Evolutionary conservation across 23 red algal genomes (phyloP).

Genomic region (Gracilaria domingensis): DNA sequence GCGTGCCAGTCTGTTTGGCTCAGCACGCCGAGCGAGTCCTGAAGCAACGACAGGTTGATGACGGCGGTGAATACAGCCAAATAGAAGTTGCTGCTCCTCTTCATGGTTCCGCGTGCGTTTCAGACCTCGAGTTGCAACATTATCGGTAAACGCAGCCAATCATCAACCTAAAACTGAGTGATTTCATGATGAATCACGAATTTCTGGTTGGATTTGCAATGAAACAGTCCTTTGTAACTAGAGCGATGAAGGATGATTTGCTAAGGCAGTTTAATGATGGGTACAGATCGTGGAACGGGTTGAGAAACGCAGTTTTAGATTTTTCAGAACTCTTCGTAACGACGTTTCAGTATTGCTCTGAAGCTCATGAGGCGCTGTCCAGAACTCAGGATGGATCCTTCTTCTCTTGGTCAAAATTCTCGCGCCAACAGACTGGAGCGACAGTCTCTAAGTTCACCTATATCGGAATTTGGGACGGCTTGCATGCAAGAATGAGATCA

Average conservation of each 20-base stretch:
- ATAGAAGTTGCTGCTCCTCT: too few species aligned
- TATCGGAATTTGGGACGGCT: slow-evolving; percentile 1
- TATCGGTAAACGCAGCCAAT: too few species aligned
- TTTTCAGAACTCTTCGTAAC: neutral
- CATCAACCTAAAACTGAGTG: too few species aligned
- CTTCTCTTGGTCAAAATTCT: neutral
- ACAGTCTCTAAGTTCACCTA: neutral
- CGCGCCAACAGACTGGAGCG: neutral
- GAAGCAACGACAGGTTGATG: slow-evolving; percentile 49
- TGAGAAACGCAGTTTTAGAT: neutral
- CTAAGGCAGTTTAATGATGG: too few species aligned
- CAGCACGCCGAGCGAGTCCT: slow-evolving; percentile 52
- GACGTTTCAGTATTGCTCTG: neutral
- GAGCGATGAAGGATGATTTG: too few species aligned
- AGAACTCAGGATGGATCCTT: neutral
- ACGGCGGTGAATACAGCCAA: too few species aligned
- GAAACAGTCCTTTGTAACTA: too few species aligned
- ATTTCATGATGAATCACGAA: too few species aligned
- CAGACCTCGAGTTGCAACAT: too few species aligned
- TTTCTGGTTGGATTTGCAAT: too few species aligned
- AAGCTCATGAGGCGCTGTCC: neutral
- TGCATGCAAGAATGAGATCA: neutral
- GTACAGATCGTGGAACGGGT: too few species aligned
- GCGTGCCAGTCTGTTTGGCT: neutral
- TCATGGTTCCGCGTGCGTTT: too few species aligned